Conservation (phyloP, 202 grass and related monocot species). For the Digitaria exilis region DNA sequence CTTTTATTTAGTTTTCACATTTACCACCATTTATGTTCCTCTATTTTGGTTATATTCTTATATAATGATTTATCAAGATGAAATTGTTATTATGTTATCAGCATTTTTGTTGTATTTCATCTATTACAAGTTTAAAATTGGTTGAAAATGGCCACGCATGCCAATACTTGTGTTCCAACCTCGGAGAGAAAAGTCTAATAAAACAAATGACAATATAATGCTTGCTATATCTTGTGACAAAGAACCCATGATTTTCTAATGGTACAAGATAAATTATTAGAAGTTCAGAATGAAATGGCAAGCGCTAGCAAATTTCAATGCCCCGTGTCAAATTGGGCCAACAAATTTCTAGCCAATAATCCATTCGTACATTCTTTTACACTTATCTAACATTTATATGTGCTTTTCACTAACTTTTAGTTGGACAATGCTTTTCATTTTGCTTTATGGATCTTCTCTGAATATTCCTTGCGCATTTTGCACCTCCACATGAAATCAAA, state of each 20-base stretch:
- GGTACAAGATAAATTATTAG: too few species aligned
- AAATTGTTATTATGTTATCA: background rate
- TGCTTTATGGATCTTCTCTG: background rate
- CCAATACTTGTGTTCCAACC: too few species aligned
- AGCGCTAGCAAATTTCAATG: background rate
- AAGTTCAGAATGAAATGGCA: too few species aligned
- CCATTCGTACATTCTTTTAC: background rate
- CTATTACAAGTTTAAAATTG: too few species aligned
- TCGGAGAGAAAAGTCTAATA: too few species aligned
- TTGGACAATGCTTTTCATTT: background rate
- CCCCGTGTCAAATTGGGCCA: too few species aligned
- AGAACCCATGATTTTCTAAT: too few species aligned
- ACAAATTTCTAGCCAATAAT: too few species aligned
- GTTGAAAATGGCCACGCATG: too few species aligned
- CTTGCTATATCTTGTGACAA: too few species aligned
- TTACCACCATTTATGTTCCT: background rate
- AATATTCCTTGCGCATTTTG: background rate
- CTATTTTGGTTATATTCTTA: background rate
- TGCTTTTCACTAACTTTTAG: background rate
- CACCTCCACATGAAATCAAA: background rate
- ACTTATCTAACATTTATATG: background rate
- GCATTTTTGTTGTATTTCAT: too few species aligned
- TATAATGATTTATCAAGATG: background rate
- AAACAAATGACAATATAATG: too few species aligned
- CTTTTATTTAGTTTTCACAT: background rate